phyloP scores from a whole-genome alignment of 495 filamentous ascomycete genomes.

The Xylaria longipes region DNA sequence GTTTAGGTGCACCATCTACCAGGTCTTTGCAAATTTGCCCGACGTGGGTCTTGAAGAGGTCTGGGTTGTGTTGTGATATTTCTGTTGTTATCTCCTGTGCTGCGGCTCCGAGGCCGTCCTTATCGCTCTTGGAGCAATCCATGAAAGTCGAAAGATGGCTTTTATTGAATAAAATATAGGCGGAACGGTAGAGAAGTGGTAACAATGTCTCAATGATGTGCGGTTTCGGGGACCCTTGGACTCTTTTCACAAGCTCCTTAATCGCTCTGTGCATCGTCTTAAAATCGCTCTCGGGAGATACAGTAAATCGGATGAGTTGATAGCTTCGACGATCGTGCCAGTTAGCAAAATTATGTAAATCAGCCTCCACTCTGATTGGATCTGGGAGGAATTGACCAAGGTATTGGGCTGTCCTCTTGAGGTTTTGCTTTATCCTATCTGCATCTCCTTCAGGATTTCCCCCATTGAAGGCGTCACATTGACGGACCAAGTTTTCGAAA shows the following conservation, averaged over 20 bases:
- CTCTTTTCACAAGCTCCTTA: conserved; percentile 84
- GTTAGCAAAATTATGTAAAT: conserved; percentile 91
- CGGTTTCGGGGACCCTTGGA: conserved; percentile 60
- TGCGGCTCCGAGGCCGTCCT: conserved; percentile 73
- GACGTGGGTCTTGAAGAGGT: conserved; percentile 89
- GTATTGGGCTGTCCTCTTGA: conserved; percentile 70
- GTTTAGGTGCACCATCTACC: conserved; percentile 76
- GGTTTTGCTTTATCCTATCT: conserved; percentile 68
- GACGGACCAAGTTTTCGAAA: conserved; percentile 72
- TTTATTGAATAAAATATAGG: conserved; percentile 87
- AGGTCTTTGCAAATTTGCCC: conserved; percentile 89
- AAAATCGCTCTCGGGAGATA: conserved; percentile 88
- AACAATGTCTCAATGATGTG: conserved; percentile 77
- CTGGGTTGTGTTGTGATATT: conserved; percentile 85
- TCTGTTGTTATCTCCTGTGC: conserved; percentile 93
- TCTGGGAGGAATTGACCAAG: conserved; percentile 80
- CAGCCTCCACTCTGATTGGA: conserved; percentile 64
- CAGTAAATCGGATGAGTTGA: conserved; percentile 83
- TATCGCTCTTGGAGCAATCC: conserved; percentile 80
- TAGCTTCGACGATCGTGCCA: conserved; percentile 89
- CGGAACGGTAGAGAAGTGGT: conserved; percentile 83
- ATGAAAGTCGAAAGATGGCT: conserved; percentile 92
- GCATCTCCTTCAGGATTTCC: conserved; percentile 79
- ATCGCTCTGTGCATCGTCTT: conserved; percentile 86
- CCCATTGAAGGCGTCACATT: conserved; percentile 87